Conservation (phyloP, 345 rosid species). For the Pistacia atlantica region DNA sequence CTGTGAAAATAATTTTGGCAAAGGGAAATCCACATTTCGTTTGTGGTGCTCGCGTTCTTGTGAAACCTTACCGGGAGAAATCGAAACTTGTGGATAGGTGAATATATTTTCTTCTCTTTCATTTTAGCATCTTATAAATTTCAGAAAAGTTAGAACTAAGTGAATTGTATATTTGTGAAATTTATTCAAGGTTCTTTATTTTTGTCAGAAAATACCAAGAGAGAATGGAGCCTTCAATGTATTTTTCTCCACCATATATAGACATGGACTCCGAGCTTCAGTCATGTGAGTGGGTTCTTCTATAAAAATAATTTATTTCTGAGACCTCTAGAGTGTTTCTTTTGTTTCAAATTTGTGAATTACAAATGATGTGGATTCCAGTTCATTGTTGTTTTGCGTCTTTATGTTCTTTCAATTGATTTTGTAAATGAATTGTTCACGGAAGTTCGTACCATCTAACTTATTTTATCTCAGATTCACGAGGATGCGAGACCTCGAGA, state of each 20-base stretch:
- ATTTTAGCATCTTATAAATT: background rate
- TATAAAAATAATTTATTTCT: background rate
- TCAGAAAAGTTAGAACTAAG: background rate
- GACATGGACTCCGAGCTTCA: conserved; percentile 57
- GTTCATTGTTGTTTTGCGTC: background rate
- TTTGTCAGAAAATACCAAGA: conserved; percentile 51
- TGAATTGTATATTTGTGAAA: background rate
- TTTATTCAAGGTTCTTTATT: background rate
- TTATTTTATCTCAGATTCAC: conserved; percentile 38
- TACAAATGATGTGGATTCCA: background rate
- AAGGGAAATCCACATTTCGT: conserved; percentile 77
- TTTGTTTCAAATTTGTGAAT: background rate
- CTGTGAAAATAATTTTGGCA: conserved; percentile 55
- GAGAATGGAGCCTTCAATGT: conserved; percentile 38
- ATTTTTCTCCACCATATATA: conserved; percentile 33
- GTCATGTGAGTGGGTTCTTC: conserved; percentile 39
- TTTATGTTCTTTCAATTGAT: background rate
- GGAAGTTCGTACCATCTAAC: background rate
- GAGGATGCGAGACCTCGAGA: conserved; percentile 44
- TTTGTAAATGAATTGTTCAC: background rate
- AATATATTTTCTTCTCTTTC: conserved; percentile 1
- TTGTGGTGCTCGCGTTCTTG: conserved; percentile 72
- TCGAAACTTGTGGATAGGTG: conserved; percentile 63
- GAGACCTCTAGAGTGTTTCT: background rate
- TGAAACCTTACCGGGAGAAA: conserved; percentile 73